A percentile compares a stretch with the other conserved stretches of the same genome.
Conservation (phyloP, 805 yeast species). For the Kazachstania africana region DNA sequence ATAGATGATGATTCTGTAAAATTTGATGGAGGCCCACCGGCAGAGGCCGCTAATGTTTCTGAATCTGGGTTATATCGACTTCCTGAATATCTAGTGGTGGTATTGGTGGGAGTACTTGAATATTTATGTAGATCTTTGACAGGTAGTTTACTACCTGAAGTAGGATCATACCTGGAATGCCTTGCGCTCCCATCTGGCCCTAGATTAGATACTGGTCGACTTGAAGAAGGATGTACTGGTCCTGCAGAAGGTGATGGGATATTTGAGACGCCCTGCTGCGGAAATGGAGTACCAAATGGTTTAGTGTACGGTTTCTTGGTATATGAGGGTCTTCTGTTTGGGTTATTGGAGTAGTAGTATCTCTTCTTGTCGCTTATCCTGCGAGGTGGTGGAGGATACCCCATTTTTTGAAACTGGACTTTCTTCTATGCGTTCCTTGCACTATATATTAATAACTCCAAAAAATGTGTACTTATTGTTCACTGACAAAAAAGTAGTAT, state of each 20-base stretch:
- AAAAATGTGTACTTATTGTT: too few species aligned
- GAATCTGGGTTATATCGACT: slow-evolving; percentile 21
- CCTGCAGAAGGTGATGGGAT: background rate
- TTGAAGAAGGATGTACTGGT: slow-evolving; percentile 1
- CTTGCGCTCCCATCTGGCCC: slow-evolving; percentile 5
- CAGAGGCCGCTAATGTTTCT: too few species aligned
- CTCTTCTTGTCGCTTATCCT: slow-evolving; percentile 19
- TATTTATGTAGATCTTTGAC: background rate
- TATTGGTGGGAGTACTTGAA: background rate
- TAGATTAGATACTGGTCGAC: background rate
- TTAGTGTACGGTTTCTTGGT: slow-evolving; percentile 8
- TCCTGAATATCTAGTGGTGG: slow-evolving; percentile 8
- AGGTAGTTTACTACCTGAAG: background rate
- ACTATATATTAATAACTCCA: slow-evolving; percentile 7
- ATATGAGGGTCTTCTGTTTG: slow-evolving; percentile 15
- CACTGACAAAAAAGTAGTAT: too few species aligned
- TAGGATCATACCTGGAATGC: slow-evolving; percentile 23
- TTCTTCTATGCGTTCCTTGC: too few species aligned
- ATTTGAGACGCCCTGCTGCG: background rate
- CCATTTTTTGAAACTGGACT: slow-evolving; percentile 6
- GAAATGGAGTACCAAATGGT: background rate
- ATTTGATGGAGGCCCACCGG: too few species aligned
- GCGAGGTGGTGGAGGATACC: slow-evolving; percentile 10
- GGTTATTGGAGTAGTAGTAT: slow-evolving; percentile 20
- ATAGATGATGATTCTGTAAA: background rate